Evolutionary conservation across 2,329 filamentous ascomycete genomes (phyloP), one percentile per base, ranked within the genome.

Genomic region (Neofusicoccum sp.): DNA sequence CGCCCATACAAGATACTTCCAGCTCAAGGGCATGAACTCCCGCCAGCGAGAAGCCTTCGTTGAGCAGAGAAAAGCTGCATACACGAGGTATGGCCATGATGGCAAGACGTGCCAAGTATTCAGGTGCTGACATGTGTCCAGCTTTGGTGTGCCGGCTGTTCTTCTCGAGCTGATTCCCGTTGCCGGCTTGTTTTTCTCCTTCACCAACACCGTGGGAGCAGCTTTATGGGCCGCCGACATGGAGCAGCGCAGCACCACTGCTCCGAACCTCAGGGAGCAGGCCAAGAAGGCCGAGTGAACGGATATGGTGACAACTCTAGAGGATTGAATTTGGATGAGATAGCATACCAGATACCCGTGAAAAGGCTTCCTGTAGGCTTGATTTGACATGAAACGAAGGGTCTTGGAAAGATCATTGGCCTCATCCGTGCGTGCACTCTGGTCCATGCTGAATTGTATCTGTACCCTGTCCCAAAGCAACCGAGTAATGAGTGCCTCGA

Each of bases 201-300:
- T 96, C 73, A 96, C 92, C 14, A 97, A 96, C 73, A 89, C 90
- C 1, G 91, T 96, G 62, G 93, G 92, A 6, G 93, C 93, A 58
- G 93, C 93, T 6, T 78, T 98, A n/a, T 97, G 92, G 92, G 93
- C 93, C 41, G 90, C 91, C 16, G 92, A 96, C 73, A 84, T 96
- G 62, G 91, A 96, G 73, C 61, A 71, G 59, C 63, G 63, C 34
- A 65, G 65, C 60, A 72, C 69, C 2, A 75, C 73, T 2, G 72
- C 73, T 1, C 72, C 72, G 1, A 71, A 69, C 40, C 67, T 76
- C 16, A 71, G 72, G 40, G 65, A 73, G 33, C 72, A 75, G 61
- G 71, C 49, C 7, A 47, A 56, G 41, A 60, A 60, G 40, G 58
- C 58, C 1, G 58, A 60, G n/a, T 60, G 54, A 58, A 28, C 6